Conservation (phyloP, 73 alveolate genomes). For the Paramecium sonneborni region DNA sequence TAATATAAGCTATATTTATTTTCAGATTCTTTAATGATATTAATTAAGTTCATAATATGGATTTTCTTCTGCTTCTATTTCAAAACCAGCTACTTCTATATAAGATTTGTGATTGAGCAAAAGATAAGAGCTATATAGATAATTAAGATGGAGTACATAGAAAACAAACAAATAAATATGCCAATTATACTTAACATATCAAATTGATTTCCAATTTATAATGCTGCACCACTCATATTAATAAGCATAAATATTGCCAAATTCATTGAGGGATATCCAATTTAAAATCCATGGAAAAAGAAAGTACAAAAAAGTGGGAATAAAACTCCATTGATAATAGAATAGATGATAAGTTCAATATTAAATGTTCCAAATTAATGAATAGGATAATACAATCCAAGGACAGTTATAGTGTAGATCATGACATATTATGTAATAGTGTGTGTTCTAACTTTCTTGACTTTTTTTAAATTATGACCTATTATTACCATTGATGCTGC, state of each 20-base stretch:
- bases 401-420: no score
- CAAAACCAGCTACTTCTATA: neutral
- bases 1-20: neutral
- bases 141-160: neutral
- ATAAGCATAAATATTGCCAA: neutral
- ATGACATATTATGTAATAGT: neutral
- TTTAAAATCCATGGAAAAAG: neutral
- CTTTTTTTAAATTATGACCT: neutral
- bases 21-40: neutral
- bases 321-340: neutral
- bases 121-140: neutral
- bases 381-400: no score
- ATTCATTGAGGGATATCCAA: neutral
- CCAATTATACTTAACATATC: neutral
- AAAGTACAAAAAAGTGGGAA: neutral
- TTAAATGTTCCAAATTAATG: no score
- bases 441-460: neutral
- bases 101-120: neutral
- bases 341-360: no score
- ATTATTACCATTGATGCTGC: neutral
- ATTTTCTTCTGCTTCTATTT: constrained; percentile 14
- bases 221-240: neutral
- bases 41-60: constrained; percentile 5
- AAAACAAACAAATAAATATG: neutral
- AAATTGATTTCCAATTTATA: neutral